Evolutionary conservation across 2,329 filamentous ascomycete genomes (phyloP).

Genomic region (Scytalidium lignicola): DNA sequence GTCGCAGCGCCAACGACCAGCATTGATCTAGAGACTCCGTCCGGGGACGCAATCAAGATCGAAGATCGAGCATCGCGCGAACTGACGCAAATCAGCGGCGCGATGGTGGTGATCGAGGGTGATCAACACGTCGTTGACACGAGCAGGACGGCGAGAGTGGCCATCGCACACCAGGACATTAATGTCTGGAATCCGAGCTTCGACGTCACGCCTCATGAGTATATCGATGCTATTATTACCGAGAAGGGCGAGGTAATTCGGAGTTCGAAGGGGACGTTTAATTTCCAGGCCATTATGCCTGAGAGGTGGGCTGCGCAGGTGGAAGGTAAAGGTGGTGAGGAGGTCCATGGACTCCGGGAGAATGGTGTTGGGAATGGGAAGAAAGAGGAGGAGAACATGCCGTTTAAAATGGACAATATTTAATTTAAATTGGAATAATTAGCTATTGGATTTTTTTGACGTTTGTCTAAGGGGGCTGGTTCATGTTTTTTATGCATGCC

Average conservation of each 20-base stretch:
- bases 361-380: not conserved
- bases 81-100: conserved; percentile 79
- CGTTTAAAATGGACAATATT: conserved; percentile 13
- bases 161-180: conserved; percentile 72
- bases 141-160: conserved; percentile 62
- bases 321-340: conserved; percentile 6
- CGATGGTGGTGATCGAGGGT: conserved; percentile 54
- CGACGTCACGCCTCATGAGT: conserved; percentile 81
- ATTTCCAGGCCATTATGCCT: conserved; percentile 52
- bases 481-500: too few relatives aligned
- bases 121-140: conserved; percentile 53
- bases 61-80: conserved; percentile 81
- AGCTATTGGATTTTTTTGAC: too few relatives aligned
- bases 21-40: conserved; percentile 77
- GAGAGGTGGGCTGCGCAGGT: conserved; percentile 42
- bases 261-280: conserved; percentile 63
- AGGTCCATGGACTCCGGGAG: not conserved
- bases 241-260: conserved; percentile 86
- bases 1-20: conserved; percentile 93
- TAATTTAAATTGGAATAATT: too few relatives aligned
- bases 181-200: conserved; percentile 96
- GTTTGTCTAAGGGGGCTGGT: too few relatives aligned
- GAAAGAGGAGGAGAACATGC: conserved; percentile 11
- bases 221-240: conserved; percentile 93
- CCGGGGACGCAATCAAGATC: conserved; percentile 78